Conservation (phyloP, 2,329 filamentous ascomycete genomes). For the Cladosporium sp. region DNA sequence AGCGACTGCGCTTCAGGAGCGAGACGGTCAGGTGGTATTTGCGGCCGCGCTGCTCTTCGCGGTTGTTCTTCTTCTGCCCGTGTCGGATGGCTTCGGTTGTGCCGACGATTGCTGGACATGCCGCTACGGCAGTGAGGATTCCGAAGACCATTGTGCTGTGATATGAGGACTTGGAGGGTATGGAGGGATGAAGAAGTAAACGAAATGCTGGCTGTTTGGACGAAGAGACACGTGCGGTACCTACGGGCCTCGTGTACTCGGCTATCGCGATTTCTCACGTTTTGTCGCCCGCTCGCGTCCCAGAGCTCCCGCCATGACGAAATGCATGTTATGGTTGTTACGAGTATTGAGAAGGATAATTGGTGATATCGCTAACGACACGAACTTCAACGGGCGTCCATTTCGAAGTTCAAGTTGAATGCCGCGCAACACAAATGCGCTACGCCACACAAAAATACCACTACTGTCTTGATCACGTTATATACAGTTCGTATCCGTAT, state of each 20-base stretch:
- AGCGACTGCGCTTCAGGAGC: slow-evolving; percentile 28
- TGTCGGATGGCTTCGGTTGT: slow-evolving; percentile 38
- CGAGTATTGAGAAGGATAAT: background rate
- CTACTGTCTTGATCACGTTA: slow-evolving; percentile 2
- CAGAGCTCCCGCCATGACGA: background rate
- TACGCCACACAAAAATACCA: background rate
- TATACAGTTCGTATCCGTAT: slow-evolving; percentile 2
- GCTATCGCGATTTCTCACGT: background rate
- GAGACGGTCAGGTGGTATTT: slow-evolving; percentile 35
- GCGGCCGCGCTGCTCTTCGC: slow-evolving; percentile 36
- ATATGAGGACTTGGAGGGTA: background rate
- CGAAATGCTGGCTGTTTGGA: background rate
- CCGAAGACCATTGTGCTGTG: slow-evolving; percentile 32
- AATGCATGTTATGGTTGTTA: background rate
- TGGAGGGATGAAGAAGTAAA: background rate
- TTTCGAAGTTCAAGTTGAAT: background rate
- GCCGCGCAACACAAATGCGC: background rate
- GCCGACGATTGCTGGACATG: slow-evolving; percentile 37
- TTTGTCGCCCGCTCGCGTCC: background rate
- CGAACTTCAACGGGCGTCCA: background rate
- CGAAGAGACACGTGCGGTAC: background rate
- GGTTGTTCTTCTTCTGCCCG: slow-evolving; percentile 35
- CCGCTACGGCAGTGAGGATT: slow-evolving; percentile 35
- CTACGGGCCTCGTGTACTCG: background rate
- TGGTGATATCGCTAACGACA: background rate